Evolutionary conservation across 805 yeast species (phyloP), one percentile per base, ranked within the genome.

Genomic region (Lachancea thermotolerans): DNA sequence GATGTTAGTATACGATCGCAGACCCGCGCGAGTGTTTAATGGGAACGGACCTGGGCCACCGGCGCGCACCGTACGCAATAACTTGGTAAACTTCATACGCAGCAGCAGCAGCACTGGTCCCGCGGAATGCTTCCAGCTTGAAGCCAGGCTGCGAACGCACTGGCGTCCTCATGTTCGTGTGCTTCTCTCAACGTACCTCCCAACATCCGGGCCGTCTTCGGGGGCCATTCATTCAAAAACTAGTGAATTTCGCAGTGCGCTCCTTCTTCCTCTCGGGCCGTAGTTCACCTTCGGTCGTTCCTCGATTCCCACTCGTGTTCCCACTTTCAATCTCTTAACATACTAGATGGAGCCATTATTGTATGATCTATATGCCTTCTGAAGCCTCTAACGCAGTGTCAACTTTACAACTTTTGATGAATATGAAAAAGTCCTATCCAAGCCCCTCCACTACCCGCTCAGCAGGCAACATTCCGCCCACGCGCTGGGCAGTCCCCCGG

Each of bases 321-420:
- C 38, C 32, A 12, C 9, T 4, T 16, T 15, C 16, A 35, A 17
- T 14, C 4, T 34, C 16, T 14, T 47, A 50, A 67, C 71, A 67
- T 67, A 67, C 71, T 65, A 59, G 73, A 69, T 69, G 73, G 73
- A 67, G 74, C 74, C 74, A 70, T 70, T 68, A 61, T 64, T 50
- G 49, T 46, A 47, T 50, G 47, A 44, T 44, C 43, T 44, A 39
- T 44, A 44, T 44, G 36, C 42, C 30, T 38, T 33, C 41, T 33
- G 30, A 34, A 36, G 36, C 41, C 45, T 17, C 25, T 37, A 42
- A 31, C 41, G 35, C 28, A 31, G 21, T 37, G 39, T 30, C 30
- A 37, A 33, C 35, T 33, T 37, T 43, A 27, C 34, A 43, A 43
- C 41, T 43, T 43, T 43, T 43, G 16, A 17, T 21, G 35, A 42